Evolutionary conservation across 768 basidiomycete genomes (phyloP).

Genomic region (Tubosaeta brunneosetosa): DNA sequence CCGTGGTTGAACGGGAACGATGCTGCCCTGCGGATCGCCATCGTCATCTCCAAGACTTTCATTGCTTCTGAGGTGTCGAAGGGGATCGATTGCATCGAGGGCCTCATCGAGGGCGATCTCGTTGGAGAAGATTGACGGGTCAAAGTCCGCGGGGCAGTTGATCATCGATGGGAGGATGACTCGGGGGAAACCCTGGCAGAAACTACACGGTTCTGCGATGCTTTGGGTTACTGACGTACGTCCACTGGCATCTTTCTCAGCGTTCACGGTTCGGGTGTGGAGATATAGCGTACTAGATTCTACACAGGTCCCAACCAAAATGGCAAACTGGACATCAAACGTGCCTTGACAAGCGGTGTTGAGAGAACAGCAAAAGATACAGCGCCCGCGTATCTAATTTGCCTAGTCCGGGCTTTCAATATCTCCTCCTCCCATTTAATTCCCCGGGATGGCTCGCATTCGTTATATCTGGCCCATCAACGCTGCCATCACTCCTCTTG

Average conservation of each 20-base stretch:
- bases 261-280: background rate
- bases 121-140: constrained; percentile 12
- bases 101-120: constrained; percentile 49
- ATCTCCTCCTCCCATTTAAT: constrained; percentile 14
- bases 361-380: constrained; percentile 4
- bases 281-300: constrained; percentile 5
- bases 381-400: constrained; percentile 4
- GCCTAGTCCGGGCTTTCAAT: background rate
- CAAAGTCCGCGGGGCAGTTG: constrained; percentile 1
- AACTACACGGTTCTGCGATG: background rate
- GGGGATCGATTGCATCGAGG: constrained; percentile 53
- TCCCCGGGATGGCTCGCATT: constrained; percentile 14
- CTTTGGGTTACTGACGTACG: too few species aligned
- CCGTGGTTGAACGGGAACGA: constrained; percentile 52
- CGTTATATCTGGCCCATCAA: constrained; percentile 1
- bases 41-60: constrained; percentile 26
- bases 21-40: constrained; percentile 14
- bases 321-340: constrained; percentile 11
- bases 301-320: background rate
- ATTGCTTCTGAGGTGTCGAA: constrained; percentile 53
- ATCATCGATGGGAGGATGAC: background rate
- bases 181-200: background rate
- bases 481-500: constrained; percentile 1
- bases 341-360: constrained; percentile 18
- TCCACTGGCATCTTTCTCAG: too few species aligned